phyloP scores from a whole-genome alignment of 2,329 filamentous ascomycete genomes.

The Colletotrichum sp. region DNA sequence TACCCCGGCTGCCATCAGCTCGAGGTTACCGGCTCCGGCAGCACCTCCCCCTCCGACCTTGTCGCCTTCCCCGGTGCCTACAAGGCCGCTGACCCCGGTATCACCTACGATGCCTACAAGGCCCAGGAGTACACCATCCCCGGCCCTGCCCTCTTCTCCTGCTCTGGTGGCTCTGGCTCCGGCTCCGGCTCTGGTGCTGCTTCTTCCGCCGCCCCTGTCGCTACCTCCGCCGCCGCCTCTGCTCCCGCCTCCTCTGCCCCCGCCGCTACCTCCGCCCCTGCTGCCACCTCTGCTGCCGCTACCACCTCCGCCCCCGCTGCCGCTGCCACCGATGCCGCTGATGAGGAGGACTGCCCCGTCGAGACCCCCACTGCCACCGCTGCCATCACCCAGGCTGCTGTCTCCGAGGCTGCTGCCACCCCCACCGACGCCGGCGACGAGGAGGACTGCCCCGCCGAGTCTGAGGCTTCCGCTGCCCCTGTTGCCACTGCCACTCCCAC shows the following conservation, averaged over 20 bases:
- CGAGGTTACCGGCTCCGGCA: constrained; percentile 50
- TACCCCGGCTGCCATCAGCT: constrained; percentile 61
- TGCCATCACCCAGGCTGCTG: neutral
- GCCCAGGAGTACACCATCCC: constrained; percentile 49
- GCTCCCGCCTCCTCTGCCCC: neutral
- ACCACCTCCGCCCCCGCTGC: neutral
- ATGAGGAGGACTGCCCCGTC: neutral
- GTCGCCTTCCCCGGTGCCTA: constrained; percentile 57
- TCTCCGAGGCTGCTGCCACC: neutral
- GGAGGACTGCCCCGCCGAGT: constrained; percentile 13
- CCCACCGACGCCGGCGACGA: neutral
- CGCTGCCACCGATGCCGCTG: neutral
- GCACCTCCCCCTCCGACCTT: constrained; percentile 37
- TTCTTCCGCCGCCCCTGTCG: neutral
- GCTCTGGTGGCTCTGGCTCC: constrained; percentile 32
- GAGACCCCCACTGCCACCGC: neutral
- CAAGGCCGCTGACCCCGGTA: constrained; percentile 43
- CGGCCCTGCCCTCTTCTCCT: constrained; percentile 52
- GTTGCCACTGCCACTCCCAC: neutral
- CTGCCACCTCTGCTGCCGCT: neutral
- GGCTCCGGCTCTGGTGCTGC: neutral
- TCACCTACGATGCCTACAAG: constrained; percentile 54
- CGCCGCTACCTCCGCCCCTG: neutral
- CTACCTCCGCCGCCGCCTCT: neutral
- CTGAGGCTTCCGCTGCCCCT: neutral